Evolutionary conservation across 139 green algal species (phyloP), one percentile per base, ranked within the genome.

Genomic region (Tetradesmus obliquus): DNA sequence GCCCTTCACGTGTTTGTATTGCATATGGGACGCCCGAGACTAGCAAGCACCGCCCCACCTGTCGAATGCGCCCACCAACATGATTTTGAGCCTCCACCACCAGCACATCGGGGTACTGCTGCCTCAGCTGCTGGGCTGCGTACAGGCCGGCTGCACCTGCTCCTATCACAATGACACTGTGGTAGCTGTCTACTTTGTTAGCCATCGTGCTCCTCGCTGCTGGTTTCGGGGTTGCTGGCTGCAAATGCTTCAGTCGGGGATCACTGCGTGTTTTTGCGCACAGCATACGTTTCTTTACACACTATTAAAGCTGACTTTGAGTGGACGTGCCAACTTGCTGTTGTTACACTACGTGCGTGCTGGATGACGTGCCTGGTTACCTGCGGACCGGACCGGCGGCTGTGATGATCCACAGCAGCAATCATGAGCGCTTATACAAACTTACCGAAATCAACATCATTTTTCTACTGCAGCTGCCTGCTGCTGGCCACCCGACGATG

Each of bases 81-180:
- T 95, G 82, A 6, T 86, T 55, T 32, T 95, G 92, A 1, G 96
- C 95, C 90, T 98, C 97, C 5, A 98, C 86, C 3, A 98, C 85
- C 7, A 98, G 54, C 13, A 98, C 55, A 74, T 97, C 94, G 0
- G 94, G 91, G 79, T 94, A 95, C 1, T 76, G 69, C 22, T 89
- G n/a, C 45, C 82, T 91, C 15, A 97, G 92, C 32, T 93, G 71
- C 19, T 94, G 92, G 8, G 95, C 95, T 7, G 94, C 93, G 51
- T 95, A 95, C 24, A 97, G 87, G 0, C 96, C 96, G 0, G 94
- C 91, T 1, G 94, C 5, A 13, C 96, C 96, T 0, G 94, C 95
- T 17, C 96, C 96, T 20, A 97, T 55, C 5, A 97, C 84, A 0
- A 95, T 91, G 3, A 95, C 86, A n/a, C 45, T 90, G 69, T 94